Conservation (phyloP, 495 filamentous ascomycete species). For the Articulospora tetracladia region DNA sequence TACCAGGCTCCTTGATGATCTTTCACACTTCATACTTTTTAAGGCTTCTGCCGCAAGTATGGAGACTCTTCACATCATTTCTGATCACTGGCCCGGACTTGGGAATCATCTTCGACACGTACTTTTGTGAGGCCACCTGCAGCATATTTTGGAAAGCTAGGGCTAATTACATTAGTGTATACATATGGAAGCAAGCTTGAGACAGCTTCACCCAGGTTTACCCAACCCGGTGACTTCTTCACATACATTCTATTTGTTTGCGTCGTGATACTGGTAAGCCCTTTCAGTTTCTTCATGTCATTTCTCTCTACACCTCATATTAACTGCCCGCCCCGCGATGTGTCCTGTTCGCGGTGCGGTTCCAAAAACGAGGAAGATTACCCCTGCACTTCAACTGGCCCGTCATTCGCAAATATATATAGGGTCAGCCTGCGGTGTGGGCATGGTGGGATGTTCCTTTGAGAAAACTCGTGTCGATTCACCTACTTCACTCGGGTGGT, state of each 20-base stretch:
- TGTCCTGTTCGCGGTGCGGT: conserved; percentile 73
- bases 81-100: conserved; percentile 62
- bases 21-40: conserved; percentile 56
- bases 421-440: conserved; percentile 69
- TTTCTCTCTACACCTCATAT: conserved; percentile 60
- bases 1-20: conserved; percentile 49
- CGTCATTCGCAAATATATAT: conserved; percentile 75
- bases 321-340: conserved; percentile 92
- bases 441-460: conserved; percentile 86
- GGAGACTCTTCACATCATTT: conserved; percentile 68
- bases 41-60: conserved; percentile 63
- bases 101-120: conserved; percentile 74
- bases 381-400: conserved; percentile 71
- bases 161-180: conserved; percentile 45
- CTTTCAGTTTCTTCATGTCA: conserved; percentile 20
- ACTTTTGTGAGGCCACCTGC: conserved; percentile 56
- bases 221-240: conserved; percentile 63
- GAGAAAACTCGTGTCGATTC: conserved; percentile 71
- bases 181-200: conserved; percentile 63
- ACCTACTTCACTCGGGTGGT: conserved; percentile 65
- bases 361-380: conserved; percentile 98
- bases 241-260: conserved; percentile 62
- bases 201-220: conserved; percentile 54
- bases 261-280: conserved; percentile 58
- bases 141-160: not conserved